Percentiles rank a stretch among this genome's conserved stretches.
Conservation (phyloP, 768 basidiomycete genomes). For the Hortiboletus campestris region DNA sequence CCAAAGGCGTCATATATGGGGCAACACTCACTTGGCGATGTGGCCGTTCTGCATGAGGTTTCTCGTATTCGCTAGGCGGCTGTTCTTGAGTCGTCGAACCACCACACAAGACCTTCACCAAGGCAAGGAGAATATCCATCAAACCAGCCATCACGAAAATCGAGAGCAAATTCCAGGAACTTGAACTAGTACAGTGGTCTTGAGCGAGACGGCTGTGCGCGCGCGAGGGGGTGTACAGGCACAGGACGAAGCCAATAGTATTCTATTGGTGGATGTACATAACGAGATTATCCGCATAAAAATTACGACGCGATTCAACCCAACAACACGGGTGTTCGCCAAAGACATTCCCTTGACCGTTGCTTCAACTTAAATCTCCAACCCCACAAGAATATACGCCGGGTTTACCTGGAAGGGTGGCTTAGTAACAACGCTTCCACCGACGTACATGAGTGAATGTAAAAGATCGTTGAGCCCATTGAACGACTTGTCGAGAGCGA, state of each 20-base stretch:
- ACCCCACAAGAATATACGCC: conserved; percentile 78
- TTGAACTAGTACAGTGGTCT: not conserved
- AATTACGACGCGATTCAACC: conserved; percentile 19
- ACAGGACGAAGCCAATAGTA: not conserved
- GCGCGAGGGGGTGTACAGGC: too few species aligned
- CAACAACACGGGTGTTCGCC: conserved; percentile 19
- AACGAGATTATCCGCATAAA: conserved; percentile 2
- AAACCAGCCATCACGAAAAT: conserved; percentile 20
- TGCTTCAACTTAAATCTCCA: conserved; percentile 59
- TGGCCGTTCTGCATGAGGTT: conserved; percentile 9
- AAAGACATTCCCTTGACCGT: conserved; percentile 31
- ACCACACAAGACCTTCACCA: conserved; percentile 26
- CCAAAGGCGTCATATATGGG: not conserved
- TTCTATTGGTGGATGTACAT: conserved; percentile 13
- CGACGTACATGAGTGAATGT: conserved; percentile 92
- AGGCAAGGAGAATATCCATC: conserved; percentile 25
- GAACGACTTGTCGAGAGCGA: conserved; percentile 73
- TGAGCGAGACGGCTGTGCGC: not conserved
- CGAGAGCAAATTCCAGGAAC: not conserved
- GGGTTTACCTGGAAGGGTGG: conserved; percentile 75
- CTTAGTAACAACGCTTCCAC: conserved; percentile 80
- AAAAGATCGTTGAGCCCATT: conserved; percentile 70
- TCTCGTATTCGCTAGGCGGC: conserved; percentile 4
- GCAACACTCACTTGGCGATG: conserved; percentile 16
- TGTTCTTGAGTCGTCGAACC: conserved; percentile 14